Evolutionary conservation across 225 moss, liverwort and hornwort species (phyloP), one percentile per base, ranked within the genome.

Genomic region (Marchantia paleacea): DNA sequence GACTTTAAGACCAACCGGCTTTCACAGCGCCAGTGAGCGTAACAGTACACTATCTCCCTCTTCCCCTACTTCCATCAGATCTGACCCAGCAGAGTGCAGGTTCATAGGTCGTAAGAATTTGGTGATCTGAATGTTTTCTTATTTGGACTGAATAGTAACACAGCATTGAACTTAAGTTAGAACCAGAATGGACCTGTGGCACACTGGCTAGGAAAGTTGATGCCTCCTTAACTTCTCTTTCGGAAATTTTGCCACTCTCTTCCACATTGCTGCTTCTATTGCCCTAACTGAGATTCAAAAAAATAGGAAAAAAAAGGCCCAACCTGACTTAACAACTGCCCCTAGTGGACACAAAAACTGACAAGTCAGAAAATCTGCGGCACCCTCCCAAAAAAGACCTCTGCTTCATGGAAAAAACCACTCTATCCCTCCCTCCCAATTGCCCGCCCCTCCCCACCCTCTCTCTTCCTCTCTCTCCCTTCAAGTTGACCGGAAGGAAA

Each of bases 281-380:
- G 72, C 79, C 65, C 72, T 79, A 50, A 10, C 69, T 80, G 77
- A 73, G 66, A 69, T 53, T 55, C 57, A 52, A 73, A 77, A 82
- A 77, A 79, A 53, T 57, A 7, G 69, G 22, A 6, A 49, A 82
- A 82, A 82, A 86, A 72, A 82, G 76, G 77, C 82, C 77, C 55
- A 80, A 80, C 77, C 85, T 85, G 85, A 83, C 85, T 86, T 80
- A 86, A 82, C 85, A 81, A 52, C 76, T 76, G 85, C 73, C 82
- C 82, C 80, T 74, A 80, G 24, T 57, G 85, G 85, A 82, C 85
- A 86, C 82, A 82, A 86, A 86, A 85, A 82, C 82, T 82, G 85
- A 80, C 85, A 85, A 86, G 85, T 68, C 85, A 86, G 85, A 86
- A 86, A 83, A 72, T 64, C 85, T 82, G 82, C 78, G 55, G 71